Conservation (phyloP, 768 basidiomycete genomes). For the Pulveroboletus sp. region DNA sequence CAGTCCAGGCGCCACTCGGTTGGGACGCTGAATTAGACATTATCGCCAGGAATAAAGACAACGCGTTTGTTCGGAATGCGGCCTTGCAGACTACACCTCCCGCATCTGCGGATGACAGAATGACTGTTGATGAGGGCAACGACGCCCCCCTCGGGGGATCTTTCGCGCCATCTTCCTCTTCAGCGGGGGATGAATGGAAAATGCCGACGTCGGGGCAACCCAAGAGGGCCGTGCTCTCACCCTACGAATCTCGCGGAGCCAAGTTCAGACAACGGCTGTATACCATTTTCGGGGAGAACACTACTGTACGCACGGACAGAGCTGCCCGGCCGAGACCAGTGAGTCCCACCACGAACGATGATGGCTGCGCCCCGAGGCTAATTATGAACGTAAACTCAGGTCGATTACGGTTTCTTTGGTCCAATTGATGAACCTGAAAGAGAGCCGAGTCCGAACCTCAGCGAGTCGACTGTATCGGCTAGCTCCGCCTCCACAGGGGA, state of each 20-base stretch:
- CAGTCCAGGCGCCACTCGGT: slow-evolving; percentile 17
- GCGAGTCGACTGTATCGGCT: slow-evolving; percentile 1
- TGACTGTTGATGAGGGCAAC: background rate
- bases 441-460: slow-evolving; percentile 1
- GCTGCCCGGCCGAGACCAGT: slow-evolving; percentile 21
- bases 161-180: too few species aligned
- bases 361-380: background rate
- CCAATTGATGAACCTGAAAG: slow-evolving; percentile 6
- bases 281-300: slow-evolving; percentile 18
- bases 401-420: slow-evolving; percentile 7
- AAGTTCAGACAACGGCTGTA: slow-evolving; percentile 20
- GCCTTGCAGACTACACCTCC: background rate
- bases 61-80: background rate
- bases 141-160: background rate
- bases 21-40: slow-evolving; percentile 16
- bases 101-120: background rate
- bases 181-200: background rate
- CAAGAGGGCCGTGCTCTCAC: background rate
- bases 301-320: slow-evolving; percentile 22
- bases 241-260: slow-evolving; percentile 18
- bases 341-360: background rate
- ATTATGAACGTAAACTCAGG: slow-evolving; percentile 5
- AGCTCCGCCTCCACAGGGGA: slow-evolving; percentile 5
- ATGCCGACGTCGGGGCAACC: background rate
- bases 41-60: slow-evolving; percentile 1